Evolutionary conservation across 768 basidiomycete species (phyloP), one percentile per base, ranked within the genome.

Genomic region (Pulveroboletus sp.): DNA sequence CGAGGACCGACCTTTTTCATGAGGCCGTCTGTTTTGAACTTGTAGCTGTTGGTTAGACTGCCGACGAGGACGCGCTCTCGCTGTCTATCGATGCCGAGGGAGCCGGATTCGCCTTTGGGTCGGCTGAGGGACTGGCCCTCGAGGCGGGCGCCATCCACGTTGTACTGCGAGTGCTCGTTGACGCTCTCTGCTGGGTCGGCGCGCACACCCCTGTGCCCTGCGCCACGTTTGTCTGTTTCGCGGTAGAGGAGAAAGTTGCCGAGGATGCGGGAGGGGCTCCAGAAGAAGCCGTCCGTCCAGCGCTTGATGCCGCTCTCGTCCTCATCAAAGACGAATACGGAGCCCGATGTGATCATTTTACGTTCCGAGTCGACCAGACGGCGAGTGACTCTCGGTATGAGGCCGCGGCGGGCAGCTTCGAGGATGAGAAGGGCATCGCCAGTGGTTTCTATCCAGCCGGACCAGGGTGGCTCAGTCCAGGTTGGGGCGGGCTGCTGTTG

Each of bases 211-310:
- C 82, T 73, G 65, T 83, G 83, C 14, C 82, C 80, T 14, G 80
- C 75, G 17, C 83, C 84, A 44, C 83, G 75, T 70, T 91, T 92
- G 68, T 93, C 91, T 6, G 90, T 92, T 71, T 96, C 91, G 55
- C 93, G 86, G 71, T 97, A 97, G 54, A 95, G 83, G 61, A 98
- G 74, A 64, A 96, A 98, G 68, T 97, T 97, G 60, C 91, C 91
- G 50, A 96, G 73, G 23, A 96, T 96, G 50, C 94, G 77, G 56
- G 85, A 88, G 0, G 94, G 94, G 57, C 86, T 89, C 94, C 94
- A 96, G 65, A 88, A 87, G 65, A 89, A 85, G n/a, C 93, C 93
- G 70, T 98, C 94, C 2, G 94, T 98, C 90, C 93, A 96, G 37
- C 94, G 80, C 73, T 94, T 95, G 73, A 98, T 98, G 23, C 93